phyloP scores from a whole-genome alignment of 768 basidiomycete genomes.

The Panellus pusillus region DNA sequence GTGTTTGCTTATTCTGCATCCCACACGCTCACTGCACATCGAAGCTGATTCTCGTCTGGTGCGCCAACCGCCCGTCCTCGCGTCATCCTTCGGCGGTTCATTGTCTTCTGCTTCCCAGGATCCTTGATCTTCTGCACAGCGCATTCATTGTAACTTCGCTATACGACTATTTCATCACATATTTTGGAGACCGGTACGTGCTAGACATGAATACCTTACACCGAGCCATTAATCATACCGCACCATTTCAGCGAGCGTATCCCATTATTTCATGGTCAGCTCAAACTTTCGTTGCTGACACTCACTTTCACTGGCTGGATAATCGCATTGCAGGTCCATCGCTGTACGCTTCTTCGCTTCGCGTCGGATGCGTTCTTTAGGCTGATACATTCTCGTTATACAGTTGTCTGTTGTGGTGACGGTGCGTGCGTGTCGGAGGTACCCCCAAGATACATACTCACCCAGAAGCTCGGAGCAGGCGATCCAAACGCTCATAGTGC shows the following conservation, averaged over 20 bases:
- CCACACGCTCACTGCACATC: not conserved
- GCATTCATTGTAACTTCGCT: conserved; percentile 32
- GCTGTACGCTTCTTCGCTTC: conserved; percentile 4
- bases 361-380: not conserved
- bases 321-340: conserved; percentile 7
- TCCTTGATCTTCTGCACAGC: conserved; percentile 32
- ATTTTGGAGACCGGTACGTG: conserved; percentile 31
- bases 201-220: not conserved
- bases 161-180: conserved; percentile 31
- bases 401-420: conserved; percentile 15
- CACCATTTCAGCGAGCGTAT: not conserved
- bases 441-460: not conserved
- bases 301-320: not conserved
- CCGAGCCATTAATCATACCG: no score
- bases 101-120: conserved; percentile 9
- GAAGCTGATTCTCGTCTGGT: conserved; percentile 16
- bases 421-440: not conserved
- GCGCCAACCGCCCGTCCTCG: not conserved
- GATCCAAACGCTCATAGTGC: conserved; percentile 17
- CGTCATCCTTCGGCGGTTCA: not conserved
- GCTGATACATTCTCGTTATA: not conserved
- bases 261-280: conserved; percentile 18
- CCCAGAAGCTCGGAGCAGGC: conserved; percentile 3
- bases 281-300: not conserved
- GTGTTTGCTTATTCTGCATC: not conserved